Conservation (phyloP, 768 basidiomycete genomes). For the Neoboletus subvelutipes region DNA sequence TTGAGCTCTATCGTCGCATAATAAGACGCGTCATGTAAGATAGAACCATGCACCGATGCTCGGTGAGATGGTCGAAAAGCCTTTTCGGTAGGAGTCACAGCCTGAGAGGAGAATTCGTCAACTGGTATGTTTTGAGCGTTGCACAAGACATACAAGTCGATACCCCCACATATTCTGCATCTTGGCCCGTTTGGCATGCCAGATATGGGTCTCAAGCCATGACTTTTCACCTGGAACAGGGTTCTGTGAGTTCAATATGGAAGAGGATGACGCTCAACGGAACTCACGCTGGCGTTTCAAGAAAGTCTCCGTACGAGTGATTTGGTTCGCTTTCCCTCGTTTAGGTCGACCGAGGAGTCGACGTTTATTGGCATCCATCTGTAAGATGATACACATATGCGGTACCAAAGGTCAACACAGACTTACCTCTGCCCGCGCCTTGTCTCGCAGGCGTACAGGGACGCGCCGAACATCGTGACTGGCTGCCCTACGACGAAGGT, state of each 20-base stretch:
- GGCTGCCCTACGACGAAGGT: constrained; percentile 88
- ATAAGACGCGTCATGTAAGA: constrained; percentile 91
- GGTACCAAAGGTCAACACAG: neutral
- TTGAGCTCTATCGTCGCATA: constrained; percentile 70
- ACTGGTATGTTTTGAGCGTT: no score
- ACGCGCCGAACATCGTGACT: constrained; percentile 93
- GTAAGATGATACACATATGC: constrained; percentile 31
- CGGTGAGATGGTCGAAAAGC: constrained; percentile 89
- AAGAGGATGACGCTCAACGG: neutral
- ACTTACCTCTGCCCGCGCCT: constrained; percentile 78
- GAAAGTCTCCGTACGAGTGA: constrained; percentile 59
- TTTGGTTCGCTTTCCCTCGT: constrained; percentile 58
- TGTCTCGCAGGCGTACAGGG: constrained; percentile 76
- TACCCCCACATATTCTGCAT: constrained; percentile 95
- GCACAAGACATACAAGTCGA: constrained; percentile 56
- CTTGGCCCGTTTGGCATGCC: constrained; percentile 96
- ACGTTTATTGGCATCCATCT: constrained; percentile 57
- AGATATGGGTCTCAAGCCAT: constrained; percentile 96
- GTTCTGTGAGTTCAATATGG: neutral
- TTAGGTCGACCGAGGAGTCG: constrained; percentile 50
- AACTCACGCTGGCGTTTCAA: constrained; percentile 70
- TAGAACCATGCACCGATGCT: constrained; percentile 79
- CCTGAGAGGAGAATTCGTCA: constrained; percentile 40
- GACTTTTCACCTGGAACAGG: constrained; percentile 64
- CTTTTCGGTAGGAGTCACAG: constrained; percentile 87